Evolutionary conservation across 306 rosid species (phyloP), one percentile per base, ranked within the genome.

Genomic region (Hylodesmum podocarpum): DNA sequence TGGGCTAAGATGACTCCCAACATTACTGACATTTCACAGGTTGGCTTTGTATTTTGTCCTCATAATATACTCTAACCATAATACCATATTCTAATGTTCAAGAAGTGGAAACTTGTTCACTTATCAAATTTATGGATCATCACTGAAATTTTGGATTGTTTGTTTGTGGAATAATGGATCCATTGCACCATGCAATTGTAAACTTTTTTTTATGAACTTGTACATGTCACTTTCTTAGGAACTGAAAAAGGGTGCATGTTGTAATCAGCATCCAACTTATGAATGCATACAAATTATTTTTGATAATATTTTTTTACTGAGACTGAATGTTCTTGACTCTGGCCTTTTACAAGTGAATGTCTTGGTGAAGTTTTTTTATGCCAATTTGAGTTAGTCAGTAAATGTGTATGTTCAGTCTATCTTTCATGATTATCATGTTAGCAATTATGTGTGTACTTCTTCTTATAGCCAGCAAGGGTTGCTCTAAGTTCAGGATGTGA

Each of bases 1-100:
- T 92, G 99, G 99, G 97, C 97, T 12, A 95, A 95, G 95, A 95
- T 95, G 99, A 95, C 99, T 78, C 99, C 99, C 76, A 95, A 95
- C 76, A 75, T 95, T 79, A 95, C 97, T 24, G 99, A 95, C 58
- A 95, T 95, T 81, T 69, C 97, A 34, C 89, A 86, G 97, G 99
- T 94, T 64, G 5, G 75, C 70, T 79, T 69, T 58, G 25, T 33
- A 66, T 57, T 63, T 5, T 33, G 25, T 51, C 70, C 78, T 36
- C 64, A 24, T 43, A 37, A 8, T 50, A 15, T 12, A 67, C 12
- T 64, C 75, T 51, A 73, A 34, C 18, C 29, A 28, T 47, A 71
- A 24, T 70, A 49, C 55, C 21, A 33, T 28, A 34, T 10, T 39
- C 4, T 34, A 19, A 36, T 47, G 46, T 72, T 34, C 37, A 41